Percentiles rank a stretch among this genome's conserved stretches.
Evolutionary conservation across 768 basidiomycete species (phyloP).

Genomic region (Trametes meyenii): DNA sequence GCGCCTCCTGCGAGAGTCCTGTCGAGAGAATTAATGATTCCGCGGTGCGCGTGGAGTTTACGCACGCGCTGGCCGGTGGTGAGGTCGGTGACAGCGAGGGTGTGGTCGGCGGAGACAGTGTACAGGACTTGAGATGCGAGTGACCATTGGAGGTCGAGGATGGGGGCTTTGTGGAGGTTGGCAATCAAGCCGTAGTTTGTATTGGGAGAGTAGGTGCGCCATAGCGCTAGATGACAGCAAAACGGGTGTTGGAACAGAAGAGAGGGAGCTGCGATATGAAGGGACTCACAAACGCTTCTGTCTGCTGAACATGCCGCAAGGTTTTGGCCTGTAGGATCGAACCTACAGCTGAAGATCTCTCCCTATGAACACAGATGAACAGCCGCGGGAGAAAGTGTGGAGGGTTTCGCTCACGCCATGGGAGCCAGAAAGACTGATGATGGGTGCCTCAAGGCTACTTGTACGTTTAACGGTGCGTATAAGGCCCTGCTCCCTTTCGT

Average conservation of each 20-base stretch:
- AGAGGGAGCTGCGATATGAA: too few species aligned
- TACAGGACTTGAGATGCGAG: conserved; percentile 72
- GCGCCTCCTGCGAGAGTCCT: conserved; percentile 82
- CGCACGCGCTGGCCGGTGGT: conserved; percentile 81
- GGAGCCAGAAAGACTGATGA: conserved; percentile 86
- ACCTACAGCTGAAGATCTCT: conserved; percentile 90
- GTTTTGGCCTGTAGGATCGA: conserved; percentile 92
- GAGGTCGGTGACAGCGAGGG: conserved; percentile 73
- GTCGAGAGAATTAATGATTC: conserved; percentile 89
- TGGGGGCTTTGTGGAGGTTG: conserved; percentile 85
- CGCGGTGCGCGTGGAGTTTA: conserved; percentile 86
- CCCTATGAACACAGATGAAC: conserved; percentile 43
- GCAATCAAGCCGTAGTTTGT: conserved; percentile 89
- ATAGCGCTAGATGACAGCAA: conserved; percentile 59
- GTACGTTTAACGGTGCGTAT: conserved; percentile 88
- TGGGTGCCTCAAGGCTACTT: conserved; percentile 91
- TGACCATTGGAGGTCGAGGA: conserved; percentile 92
- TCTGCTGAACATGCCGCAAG: conserved; percentile 93
- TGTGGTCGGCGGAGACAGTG: conserved; percentile 90
- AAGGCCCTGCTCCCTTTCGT: conserved; percentile 77
- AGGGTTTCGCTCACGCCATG: conserved; percentile 64
- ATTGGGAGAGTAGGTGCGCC: conserved; percentile 91
- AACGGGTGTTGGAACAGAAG: background rate
- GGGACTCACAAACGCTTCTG: conserved; percentile 81
- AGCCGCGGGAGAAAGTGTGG: background rate